Base-by-base conservation (phyloP, 2,329 filamentous ascomycete species). In the Endothia cerciana region DNA sequence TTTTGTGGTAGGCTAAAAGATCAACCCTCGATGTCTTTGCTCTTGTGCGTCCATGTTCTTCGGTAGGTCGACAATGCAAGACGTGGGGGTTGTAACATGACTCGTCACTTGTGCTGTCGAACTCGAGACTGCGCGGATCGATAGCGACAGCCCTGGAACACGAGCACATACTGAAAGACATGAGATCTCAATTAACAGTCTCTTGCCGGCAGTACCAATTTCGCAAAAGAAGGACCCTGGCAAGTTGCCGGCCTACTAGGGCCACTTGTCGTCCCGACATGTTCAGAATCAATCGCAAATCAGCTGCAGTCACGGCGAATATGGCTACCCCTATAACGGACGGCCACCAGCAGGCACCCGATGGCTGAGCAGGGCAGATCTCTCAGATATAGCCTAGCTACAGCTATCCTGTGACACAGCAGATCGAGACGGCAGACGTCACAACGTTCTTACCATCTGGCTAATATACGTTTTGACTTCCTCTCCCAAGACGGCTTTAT, bases 251-350 rank as follows among this genome's bases (percentile, higher is more conserved):
- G 30, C 25, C 49, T 49, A n/a, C 38, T 38, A 45, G 40, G 55
- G 40, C 63, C 47, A 38, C 58, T 65, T 40, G 36, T 40, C 51
- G 49, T 51, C 30, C 49, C 53, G 40, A 55, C 47, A 47, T 33
- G 58, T 43, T 55, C 45, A 38, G 19, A 49, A 45, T 11, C 61
- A 55, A 28, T 55, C 47, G 56, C 60, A 60, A 59, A 60, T 60
- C 64, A 63, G 36, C 49, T 40, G 60, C 30, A 25, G 60, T 66
- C 56, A 45, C 61, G 60, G 56, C 55, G 43, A 22, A 60, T 66
- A 61, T 53, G 49, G 47, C 56, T 57, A 55, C 53, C 63, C 60
- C 43, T 38, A 33, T 15, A 43, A 43, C 47, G 49, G 47, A 38
- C 56, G 30, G 60, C 15, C 38, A 57, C n/a, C 56, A 38, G 49